A percentile compares a stretch with the other conserved stretches of the same genome.
Evolutionary conservation across 2,329 filamentous ascomycete genomes (phyloP).

Genomic region (Shiraia sp.): DNA sequence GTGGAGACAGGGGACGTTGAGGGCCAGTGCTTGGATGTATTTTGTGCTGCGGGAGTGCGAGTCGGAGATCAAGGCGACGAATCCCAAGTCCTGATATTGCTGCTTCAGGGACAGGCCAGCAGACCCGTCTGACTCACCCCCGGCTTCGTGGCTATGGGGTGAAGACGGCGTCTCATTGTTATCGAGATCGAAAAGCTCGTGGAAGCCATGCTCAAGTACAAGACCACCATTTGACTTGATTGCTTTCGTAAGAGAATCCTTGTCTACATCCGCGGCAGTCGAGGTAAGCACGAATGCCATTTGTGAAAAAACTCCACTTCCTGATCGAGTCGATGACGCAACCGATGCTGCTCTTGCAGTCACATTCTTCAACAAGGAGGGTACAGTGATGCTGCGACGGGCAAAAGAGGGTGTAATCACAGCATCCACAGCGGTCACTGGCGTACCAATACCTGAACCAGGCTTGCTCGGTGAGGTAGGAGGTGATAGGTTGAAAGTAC

Average conservation of each 20-base stretch:
- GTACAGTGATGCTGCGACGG: slow-evolving; percentile 43
- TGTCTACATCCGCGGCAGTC: slow-evolving; percentile 56
- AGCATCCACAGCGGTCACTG: slow-evolving; percentile 31
- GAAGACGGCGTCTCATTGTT: slow-evolving; percentile 20
- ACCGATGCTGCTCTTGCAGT: slow-evolving; percentile 34
- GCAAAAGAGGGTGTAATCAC: slow-evolving; percentile 55
- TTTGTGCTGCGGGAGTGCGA: slow-evolving; percentile 84
- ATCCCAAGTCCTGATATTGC: slow-evolving; percentile 63
- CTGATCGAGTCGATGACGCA: slow-evolving; percentile 28
- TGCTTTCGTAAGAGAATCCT: slow-evolving; percentile 60
- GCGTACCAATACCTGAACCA: slow-evolving; percentile 28
- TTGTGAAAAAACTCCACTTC: slow-evolving; percentile 65
- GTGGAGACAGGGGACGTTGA: slow-evolving; percentile 85
- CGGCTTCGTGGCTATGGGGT: slow-evolving; percentile 16
- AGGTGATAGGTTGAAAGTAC: slow-evolving; percentile 38
- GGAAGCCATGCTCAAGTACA: slow-evolving; percentile 75
- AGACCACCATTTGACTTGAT: slow-evolving; percentile 74
- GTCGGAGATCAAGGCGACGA: slow-evolving; percentile 85
- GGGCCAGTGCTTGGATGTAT: slow-evolving; percentile 90
- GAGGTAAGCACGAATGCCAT: slow-evolving; percentile 92
- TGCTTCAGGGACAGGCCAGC: slow-evolving; percentile 59
- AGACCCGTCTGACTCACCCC: slow-evolving; percentile 14
- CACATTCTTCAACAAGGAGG: slow-evolving; percentile 31
- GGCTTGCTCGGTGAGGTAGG: slow-evolving; percentile 19
- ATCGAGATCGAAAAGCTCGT: slow-evolving; percentile 71